Conservation (phyloP, 2,329 filamentous ascomycete genomes). For the Fusarium sp. region DNA sequence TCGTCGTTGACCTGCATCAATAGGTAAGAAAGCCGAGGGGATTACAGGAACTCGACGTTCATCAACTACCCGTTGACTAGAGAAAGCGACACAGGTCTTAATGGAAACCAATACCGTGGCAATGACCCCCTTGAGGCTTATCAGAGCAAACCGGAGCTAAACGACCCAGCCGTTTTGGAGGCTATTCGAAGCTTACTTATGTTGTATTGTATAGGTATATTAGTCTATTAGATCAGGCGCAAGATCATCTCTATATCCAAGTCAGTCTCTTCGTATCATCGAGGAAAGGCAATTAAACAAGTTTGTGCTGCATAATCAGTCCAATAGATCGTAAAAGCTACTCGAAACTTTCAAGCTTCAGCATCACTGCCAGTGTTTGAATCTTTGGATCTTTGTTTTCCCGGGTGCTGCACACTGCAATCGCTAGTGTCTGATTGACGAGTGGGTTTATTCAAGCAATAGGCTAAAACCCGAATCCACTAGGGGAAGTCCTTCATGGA, state of each 20-base stretch:
- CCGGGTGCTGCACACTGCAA: conserved; percentile 12
- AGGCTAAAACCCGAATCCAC: conserved; percentile 42
- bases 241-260: not conserved
- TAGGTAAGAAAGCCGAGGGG: conserved; percentile 30
- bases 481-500: conserved; percentile 16
- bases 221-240: not conserved
- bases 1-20: conserved; percentile 13
- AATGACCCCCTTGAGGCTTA: conserved; percentile 2
- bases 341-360: not conserved
- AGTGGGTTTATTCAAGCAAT: conserved; percentile 28
- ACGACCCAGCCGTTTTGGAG: not conserved
- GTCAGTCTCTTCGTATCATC: not conserved
- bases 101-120: conserved; percentile 30
- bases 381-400: conserved; percentile 40
- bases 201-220: not conserved
- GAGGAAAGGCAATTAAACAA: not conserved
- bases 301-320: not conserved
- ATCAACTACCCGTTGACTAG: not conserved
- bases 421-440: conserved; percentile 7
- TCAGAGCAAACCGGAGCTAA: not conserved
- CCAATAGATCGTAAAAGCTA: not conserved
- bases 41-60: conserved; percentile 20
- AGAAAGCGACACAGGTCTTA: conserved; percentile 5
- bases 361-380: conserved; percentile 5
- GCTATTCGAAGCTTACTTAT: not conserved